A percentile compares a stretch with the other conserved stretches of the same genome.
These are phyloP conservation scores for Heritiera littoralis DNA, from an alignment of 345 rosid species.

Conservation along the genomic window DNA sequence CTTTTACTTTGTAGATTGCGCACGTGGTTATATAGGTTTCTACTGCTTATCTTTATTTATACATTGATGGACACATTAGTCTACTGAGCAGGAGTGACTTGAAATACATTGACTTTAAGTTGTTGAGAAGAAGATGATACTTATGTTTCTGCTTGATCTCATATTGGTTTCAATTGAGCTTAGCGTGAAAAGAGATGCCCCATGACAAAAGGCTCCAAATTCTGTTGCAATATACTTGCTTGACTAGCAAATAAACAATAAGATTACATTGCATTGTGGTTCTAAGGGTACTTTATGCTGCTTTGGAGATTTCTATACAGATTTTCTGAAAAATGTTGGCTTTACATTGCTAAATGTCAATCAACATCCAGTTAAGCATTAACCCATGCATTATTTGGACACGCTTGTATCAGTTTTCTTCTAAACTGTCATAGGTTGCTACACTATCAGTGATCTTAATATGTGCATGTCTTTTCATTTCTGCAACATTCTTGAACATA, in stretches of 20 bases:
- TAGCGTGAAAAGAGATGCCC: not conserved
- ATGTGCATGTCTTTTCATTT: not conserved
- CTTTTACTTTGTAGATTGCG: not conserved
- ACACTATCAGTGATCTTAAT: not conserved
- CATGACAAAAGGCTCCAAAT: not conserved
- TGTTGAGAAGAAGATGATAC: not conserved
- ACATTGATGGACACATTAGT: not conserved
- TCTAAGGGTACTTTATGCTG: not conserved
- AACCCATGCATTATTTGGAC: conserved; percentile 4
- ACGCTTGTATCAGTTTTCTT: not conserved
- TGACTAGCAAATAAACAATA: not conserved
- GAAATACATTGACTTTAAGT: not conserved
- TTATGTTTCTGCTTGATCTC: not conserved
- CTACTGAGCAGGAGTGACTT: not conserved
- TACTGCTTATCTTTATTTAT: not conserved
- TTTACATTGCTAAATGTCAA: not conserved
- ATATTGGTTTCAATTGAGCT: not conserved
- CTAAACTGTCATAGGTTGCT: not conserved
- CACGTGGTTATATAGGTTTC: not conserved
- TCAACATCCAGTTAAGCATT: not conserved
- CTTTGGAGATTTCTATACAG: not conserved
- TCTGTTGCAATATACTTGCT: not conserved
- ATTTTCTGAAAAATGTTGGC: not conserved
- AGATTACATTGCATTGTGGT: not conserved
- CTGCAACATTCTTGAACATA: conserved; percentile 3